Base-by-base conservation (phyloP, 2,329 filamentous ascomycete genomes). In the Tolypocladium album region DNA sequence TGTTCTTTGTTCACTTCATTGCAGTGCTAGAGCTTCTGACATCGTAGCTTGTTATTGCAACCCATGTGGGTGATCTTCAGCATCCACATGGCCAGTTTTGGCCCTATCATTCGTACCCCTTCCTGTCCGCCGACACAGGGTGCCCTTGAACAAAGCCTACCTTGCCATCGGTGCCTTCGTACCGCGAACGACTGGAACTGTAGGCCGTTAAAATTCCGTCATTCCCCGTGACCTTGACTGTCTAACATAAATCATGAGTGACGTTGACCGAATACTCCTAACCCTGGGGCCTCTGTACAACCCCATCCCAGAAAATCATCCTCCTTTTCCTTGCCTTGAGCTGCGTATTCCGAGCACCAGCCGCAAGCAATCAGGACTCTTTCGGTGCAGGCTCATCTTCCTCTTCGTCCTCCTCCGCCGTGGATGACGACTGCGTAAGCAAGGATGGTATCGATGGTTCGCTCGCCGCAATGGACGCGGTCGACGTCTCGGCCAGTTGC, bases 361-460 rank as follows among this genome's bases (percentile, higher is more conserved):
- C 20, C 20, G 22, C 11, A 22, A 34, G 5, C 20, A 22, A 13
- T 8, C 60, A 70, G 39, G 59, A 34, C 53, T 66, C 62, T 55
- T 61, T 65, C 39, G 39, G 39, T n/a, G 59, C 59, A 24, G 64
- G 63, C 34, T 62, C 43, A 2, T 60, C 34, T 39, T 64, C 64
- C 2, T 64, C 60, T 2, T 64, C 60, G 39, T 68, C 70, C 57
- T 78, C 77, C 34, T 78, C 78, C 4, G 72, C 76, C 3, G 74
- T 66, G 0, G 78, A 79, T 20, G 77, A 77, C 2, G 79, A 77
- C 20, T 76, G 76, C 12, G 74, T 77, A 45, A 84, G 70, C 17
- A 78, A 74, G 1, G 81, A 84, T 27, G 75, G 74, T 34, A 78
- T 74, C n/a, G 74, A 65, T 5, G 81, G 80, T 62, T 82, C 80